Evolutionary conservation across 108 stramenopile genomes (phyloP).

Genomic region (Nitzschia sp.): DNA sequence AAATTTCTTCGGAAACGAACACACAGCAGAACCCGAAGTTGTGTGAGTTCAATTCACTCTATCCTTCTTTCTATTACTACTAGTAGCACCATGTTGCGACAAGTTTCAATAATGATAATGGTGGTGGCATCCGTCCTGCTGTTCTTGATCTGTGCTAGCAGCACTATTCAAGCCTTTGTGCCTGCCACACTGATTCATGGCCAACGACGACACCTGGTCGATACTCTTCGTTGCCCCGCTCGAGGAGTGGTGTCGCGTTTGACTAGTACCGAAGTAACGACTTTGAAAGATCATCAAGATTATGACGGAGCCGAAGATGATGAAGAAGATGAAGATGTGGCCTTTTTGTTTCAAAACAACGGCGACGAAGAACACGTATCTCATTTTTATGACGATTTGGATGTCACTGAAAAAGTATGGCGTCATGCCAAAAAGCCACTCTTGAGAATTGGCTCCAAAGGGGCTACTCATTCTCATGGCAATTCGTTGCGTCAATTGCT

Average conservation of each 20-base stretch:
- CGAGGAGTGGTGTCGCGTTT: neutral
- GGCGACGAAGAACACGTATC: neutral
- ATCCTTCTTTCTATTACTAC: too few relatives aligned
- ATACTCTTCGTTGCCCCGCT: neutral
- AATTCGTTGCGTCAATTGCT: constrained; percentile 63
- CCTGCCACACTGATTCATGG: neutral
- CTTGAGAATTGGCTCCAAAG: constrained; percentile 56
- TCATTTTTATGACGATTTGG: neutral
- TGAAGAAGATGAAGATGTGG: constrained; percentile 6
- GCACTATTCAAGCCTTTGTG: constrained; percentile 1
- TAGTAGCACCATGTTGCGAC: too few relatives aligned
- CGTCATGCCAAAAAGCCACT: constrained; percentile 60
- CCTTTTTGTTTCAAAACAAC: constrained; percentile 13
- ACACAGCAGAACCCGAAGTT: too few relatives aligned
- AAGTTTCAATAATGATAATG: too few relatives aligned
- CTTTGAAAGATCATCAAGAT: neutral
- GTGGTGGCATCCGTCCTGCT: too few relatives aligned
- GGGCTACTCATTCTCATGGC: constrained; percentile 51
- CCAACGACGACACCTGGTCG: neutral
- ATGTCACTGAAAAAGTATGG: constrained; percentile 42
- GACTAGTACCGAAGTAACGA: neutral
- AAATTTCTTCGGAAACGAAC: too few relatives aligned
- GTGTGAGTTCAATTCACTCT: too few relatives aligned
- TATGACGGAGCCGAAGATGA: constrained; percentile 1
- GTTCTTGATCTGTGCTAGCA: too few relatives aligned